phyloP scores from a whole-genome alignment of 495 filamentous ascomycete genomes.

The Hapsidospora chrysogenum region DNA sequence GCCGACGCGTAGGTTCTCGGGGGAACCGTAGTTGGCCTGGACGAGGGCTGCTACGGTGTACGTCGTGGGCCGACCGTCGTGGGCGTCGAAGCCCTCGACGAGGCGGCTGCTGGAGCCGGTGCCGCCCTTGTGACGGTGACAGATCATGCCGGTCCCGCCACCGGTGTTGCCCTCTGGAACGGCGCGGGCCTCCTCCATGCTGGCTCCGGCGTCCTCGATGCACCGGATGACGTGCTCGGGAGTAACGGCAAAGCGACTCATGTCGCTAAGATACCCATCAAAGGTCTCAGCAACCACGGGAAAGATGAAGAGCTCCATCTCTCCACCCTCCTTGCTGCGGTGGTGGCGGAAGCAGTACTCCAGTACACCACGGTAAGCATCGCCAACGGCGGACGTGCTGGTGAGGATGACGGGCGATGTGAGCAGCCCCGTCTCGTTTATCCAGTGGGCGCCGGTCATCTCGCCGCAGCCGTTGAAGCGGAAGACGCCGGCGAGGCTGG shows the following conservation, averaged over 20 bases:
- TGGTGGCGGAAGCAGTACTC: conserved; percentile 26
- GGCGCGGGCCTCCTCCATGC: conserved; percentile 12
- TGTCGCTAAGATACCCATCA: conserved; percentile 31
- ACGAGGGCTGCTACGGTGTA: conserved; percentile 35
- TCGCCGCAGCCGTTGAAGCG: conserved; percentile 38
- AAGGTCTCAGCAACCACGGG: conserved; percentile 37
- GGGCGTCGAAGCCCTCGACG: conserved; percentile 16
- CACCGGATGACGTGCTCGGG: conserved; percentile 25
- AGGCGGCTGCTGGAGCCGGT: conserved; percentile 31
- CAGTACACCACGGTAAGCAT: conserved; percentile 29
- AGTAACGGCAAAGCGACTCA: conserved; percentile 21
- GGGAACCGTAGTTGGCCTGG: conserved; percentile 33
- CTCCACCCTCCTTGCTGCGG: conserved; percentile 9
- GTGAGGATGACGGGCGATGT: conserved; percentile 34
- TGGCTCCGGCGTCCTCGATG: conserved; percentile 23
- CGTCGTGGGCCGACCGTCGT: conserved; percentile 9
- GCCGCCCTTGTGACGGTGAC: conserved; percentile 33
- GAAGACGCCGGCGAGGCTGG: conserved; percentile 31
- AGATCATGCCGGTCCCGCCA: conserved; percentile 36
- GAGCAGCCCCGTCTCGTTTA: conserved; percentile 32
- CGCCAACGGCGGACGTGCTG: conserved; percentile 30
- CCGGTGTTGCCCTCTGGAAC: conserved; percentile 34
- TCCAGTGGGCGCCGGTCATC: conserved; percentile 34
- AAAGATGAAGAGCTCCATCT: conserved; percentile 27
- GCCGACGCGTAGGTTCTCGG: conserved; percentile 24